Evolutionary conservation across 805 yeast species (phyloP).

Genomic region (Candida pseudoglaebosa): DNA sequence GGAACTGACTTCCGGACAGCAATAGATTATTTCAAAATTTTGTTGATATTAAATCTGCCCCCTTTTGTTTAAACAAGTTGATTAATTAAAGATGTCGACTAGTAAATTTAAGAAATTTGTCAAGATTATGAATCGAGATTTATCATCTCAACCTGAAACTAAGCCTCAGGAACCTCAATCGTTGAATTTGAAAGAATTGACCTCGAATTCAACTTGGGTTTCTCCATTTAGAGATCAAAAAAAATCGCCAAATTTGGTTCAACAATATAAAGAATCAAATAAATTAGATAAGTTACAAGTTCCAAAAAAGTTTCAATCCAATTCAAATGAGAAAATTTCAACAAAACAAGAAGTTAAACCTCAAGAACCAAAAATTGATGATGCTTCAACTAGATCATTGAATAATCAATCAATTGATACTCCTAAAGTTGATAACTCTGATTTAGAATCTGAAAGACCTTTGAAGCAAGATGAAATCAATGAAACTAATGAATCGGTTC

Average conservation of each 20-base stretch:
- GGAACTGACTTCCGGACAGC: too few species aligned
- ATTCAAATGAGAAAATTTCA: conserved; percentile 27
- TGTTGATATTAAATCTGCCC: not conserved
- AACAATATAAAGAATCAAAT: conserved; percentile 34
- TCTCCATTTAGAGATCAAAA: conserved; percentile 37
- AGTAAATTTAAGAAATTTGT: conserved; percentile 1
- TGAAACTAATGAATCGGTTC: conserved; percentile 21
- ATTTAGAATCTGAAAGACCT: conserved; percentile 11
- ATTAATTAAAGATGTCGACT: not conserved
- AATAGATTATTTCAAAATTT: not conserved
- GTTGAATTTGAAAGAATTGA: conserved; percentile 23
- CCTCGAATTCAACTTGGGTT: conserved; percentile 32
- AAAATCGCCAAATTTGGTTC: conserved; percentile 24
- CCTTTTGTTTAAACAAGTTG: not conserved
- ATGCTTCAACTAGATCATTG: conserved; percentile 14
- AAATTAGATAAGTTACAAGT: conserved; percentile 29
- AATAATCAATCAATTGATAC: conserved; percentile 13
- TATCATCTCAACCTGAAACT: not conserved
- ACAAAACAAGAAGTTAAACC: conserved; percentile 31
- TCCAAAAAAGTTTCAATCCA: conserved; percentile 42
- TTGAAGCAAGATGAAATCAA: conserved; percentile 18
- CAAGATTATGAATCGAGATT: not conserved
- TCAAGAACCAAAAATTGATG: conserved; percentile 5
- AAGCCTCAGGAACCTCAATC: not conserved
- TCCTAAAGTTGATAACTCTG: conserved; percentile 9